phyloP scores from a whole-genome alignment of 2,329 filamentous ascomycete species.

The Fusarium decemcellulare region DNA sequence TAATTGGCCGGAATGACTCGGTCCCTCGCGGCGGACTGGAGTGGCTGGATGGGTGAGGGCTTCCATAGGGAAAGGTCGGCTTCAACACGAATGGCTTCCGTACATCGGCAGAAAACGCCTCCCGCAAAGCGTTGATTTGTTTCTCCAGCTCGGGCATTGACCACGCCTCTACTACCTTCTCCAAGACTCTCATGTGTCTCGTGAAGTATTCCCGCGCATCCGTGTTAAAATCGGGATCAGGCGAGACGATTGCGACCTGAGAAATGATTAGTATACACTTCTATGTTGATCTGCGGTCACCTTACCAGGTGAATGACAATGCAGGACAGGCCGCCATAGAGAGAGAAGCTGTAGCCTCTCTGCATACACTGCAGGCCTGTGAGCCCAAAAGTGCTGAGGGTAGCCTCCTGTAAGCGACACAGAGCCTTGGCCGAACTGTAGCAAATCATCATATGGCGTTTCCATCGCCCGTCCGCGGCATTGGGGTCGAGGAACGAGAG shows the following conservation, averaged over 20 bases:
- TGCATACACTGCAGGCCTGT: conserved; percentile 92
- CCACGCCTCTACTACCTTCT: conserved; percentile 86
- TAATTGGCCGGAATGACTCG: conserved; percentile 64
- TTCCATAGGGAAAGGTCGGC: conserved; percentile 88
- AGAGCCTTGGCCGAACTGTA: conserved; percentile 88
- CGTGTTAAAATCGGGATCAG: conserved; percentile 87
- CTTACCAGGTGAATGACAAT: conserved; percentile 93
- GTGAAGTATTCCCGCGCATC: conserved; percentile 93
- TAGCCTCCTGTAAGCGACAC: conserved; percentile 88
- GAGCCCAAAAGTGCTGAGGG: conserved; percentile 82
- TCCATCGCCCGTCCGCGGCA: conserved; percentile 81
- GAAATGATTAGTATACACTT: conserved; percentile 9
- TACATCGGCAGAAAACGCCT: conserved; percentile 91
- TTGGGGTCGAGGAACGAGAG: conserved; percentile 83
- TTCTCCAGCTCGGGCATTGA: conserved; percentile 91
- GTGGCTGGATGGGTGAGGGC: conserved; percentile 75
- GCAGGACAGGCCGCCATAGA: conserved; percentile 93
- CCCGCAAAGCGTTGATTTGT: conserved; percentile 89
- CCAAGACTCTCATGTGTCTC: conserved; percentile 93
- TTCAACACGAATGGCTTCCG: conserved; percentile 91
- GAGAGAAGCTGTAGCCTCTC: conserved; percentile 92
- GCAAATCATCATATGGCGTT: conserved; percentile 87
- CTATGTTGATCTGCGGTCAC: not conserved
- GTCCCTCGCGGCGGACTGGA: conserved; percentile 73
- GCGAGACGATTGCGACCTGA: conserved; percentile 92